Evolutionary conservation across 2,329 filamentous ascomycete species (phyloP).

Genomic region (Colletotrichum viniferum): DNA sequence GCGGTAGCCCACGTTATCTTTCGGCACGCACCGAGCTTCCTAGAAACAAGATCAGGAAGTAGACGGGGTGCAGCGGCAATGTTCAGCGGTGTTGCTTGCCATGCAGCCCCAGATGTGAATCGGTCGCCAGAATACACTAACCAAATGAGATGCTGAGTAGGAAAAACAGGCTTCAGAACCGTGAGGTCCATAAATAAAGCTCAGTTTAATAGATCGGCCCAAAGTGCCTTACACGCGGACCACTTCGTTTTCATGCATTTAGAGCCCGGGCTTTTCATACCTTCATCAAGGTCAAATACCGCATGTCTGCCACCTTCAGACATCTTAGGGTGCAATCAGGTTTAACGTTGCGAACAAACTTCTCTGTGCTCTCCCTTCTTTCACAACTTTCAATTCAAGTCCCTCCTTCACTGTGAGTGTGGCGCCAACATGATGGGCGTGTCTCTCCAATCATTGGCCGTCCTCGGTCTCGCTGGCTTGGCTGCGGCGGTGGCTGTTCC

Average conservation of each 20-base stretch:
- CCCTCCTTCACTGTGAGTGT: background rate
- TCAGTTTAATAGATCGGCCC: background rate
- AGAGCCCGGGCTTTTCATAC: background rate
- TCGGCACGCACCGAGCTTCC: background rate
- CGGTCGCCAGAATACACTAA: background rate
- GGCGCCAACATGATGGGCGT: background rate
- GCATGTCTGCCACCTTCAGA: background rate
- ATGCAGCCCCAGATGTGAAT: background rate
- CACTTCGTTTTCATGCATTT: background rate
- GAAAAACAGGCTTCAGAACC: background rate
- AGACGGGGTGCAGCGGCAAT: background rate
- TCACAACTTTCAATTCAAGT: background rate
- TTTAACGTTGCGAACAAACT: background rate
- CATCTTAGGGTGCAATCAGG: background rate
- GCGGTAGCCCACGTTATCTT: background rate
- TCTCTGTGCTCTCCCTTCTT: background rate
- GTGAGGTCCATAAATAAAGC: background rate
- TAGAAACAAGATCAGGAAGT: background rate
- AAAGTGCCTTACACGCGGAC: background rate
- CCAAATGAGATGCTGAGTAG: background rate
- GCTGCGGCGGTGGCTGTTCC: background rate
- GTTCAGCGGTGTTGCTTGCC: background rate
- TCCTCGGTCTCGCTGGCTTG: conserved; percentile 3
- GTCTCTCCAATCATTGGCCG: background rate
- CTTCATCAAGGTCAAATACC: background rate